Evolutionary conservation across 257 asterid genomes (phyloP).

Genomic region (Gentiana dahurica): DNA sequence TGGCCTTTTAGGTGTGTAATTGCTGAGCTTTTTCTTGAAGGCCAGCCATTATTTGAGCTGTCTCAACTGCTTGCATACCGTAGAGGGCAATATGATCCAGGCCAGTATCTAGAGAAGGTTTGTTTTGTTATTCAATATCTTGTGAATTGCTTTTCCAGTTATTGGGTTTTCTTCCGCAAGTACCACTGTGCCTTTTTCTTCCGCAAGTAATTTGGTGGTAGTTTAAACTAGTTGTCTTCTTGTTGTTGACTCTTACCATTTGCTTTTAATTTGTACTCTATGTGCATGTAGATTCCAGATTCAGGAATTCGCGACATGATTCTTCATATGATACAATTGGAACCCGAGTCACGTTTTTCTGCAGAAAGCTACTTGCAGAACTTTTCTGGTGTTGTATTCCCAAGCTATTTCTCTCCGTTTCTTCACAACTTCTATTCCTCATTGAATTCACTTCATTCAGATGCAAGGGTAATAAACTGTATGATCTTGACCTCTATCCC

Average conservation of each 20-base stretch:
- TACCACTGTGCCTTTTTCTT: no score
- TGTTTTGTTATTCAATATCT: background rate
- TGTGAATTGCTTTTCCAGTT: background rate
- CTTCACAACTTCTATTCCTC: constrained; percentile 87
- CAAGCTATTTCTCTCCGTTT: constrained; percentile 89
- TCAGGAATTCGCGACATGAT: constrained; percentile 96
- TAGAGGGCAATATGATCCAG: constrained; percentile 98
- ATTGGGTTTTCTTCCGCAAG: no score
- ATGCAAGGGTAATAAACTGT: constrained; percentile 73
- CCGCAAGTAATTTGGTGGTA: background rate
- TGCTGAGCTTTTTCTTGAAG: constrained; percentile 99
- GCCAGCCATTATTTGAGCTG: constrained; percentile 93
- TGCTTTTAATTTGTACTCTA: constrained; percentile 4
- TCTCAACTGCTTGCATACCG: constrained; percentile 97
- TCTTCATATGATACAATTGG: constrained; percentile 96
- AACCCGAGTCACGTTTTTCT: constrained; percentile 76
- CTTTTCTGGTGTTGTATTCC: constrained; percentile 78
- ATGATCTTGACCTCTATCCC: constrained; percentile 5
- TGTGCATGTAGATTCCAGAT: constrained; percentile 76
- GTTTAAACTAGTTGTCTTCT: background rate
- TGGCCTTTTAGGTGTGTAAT: constrained; percentile 76
- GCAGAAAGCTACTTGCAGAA: constrained; percentile 91
- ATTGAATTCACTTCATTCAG: constrained; percentile 82
- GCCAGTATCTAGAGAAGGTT: constrained; percentile 95
- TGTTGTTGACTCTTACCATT: constrained; percentile 5